A percentile compares a stretch with the other conserved stretches of the same genome.
phyloP scores from a whole-genome alignment of 257 asterid species.

The Cinchona pubescens region DNA sequence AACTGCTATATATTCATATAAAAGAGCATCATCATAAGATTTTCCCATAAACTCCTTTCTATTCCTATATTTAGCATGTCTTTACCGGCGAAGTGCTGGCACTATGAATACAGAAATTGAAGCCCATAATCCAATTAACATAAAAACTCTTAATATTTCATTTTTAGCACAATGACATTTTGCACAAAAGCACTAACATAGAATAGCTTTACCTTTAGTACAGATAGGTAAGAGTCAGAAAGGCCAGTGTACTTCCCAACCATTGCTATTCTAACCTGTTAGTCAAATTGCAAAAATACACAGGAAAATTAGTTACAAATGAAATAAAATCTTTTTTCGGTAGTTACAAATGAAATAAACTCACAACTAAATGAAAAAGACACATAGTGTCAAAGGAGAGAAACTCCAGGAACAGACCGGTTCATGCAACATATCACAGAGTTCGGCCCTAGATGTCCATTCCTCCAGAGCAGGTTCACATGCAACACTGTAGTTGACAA shows the following conservation, averaged over 20 bases:
- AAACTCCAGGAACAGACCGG: constrained; percentile 52
- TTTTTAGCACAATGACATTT: neutral
- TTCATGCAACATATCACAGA: constrained; percentile 58
- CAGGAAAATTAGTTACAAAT: constrained; percentile 4
- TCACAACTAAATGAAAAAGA: neutral
- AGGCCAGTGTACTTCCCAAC: constrained; percentile 51
- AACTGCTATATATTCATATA: neutral
- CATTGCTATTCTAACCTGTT: constrained; percentile 48
- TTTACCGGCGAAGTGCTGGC: too few species aligned
- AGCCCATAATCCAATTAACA: neutral
- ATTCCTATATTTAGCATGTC: neutral
- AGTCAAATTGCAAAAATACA: constrained; percentile 11
- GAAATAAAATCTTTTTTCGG: neutral
- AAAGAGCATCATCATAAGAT: neutral
- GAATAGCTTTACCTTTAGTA: constrained; percentile 35
- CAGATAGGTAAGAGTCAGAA: constrained; percentile 48
- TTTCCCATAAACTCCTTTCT: neutral
- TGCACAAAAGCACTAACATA: neutral
- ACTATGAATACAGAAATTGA: neutral
- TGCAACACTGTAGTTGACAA: constrained; percentile 40
- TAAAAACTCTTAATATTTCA: neutral
- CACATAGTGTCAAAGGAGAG: neutral
- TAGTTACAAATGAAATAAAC: too few species aligned
- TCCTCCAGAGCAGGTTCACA: constrained; percentile 65
- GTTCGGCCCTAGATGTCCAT: constrained; percentile 80